Evolutionary conservation across 116 monocot genomes (phyloP).

Genomic region (Phalaenopsis hybrid): DNA sequence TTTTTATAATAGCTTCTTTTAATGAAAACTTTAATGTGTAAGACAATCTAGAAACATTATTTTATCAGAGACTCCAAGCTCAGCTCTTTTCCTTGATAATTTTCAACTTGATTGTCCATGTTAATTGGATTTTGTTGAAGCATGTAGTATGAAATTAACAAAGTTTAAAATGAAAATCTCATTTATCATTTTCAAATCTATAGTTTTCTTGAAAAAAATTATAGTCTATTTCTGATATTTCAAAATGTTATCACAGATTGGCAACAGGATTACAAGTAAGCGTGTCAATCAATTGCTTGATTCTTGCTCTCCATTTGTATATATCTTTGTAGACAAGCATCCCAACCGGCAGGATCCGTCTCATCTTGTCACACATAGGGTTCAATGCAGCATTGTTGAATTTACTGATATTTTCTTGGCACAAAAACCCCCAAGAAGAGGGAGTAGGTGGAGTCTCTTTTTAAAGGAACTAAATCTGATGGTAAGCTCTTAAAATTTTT

Average conservation of each 20-base stretch:
- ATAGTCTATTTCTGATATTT: not conserved
- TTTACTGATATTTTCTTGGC: constrained; percentile 49
- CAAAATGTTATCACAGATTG: constrained; percentile 48
- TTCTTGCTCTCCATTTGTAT: constrained; percentile 35
- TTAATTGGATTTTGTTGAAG: not conserved
- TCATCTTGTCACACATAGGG: constrained; percentile 76
- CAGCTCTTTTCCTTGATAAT: no score
- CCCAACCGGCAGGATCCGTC: constrained; percentile 90
- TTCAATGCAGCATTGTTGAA: constrained; percentile 58
- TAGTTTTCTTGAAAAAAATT: not conserved
- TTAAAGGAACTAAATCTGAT: constrained; percentile 47
- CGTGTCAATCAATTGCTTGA: constrained; percentile 66
- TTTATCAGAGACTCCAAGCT: no score
- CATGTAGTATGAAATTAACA: not conserved
- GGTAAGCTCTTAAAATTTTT: constrained; percentile 28
- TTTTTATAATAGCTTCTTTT: no score
- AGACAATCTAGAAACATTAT: no score
- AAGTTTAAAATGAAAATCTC: not conserved
- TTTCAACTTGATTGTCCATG: not conserved
- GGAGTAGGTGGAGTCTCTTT: constrained; percentile 40
- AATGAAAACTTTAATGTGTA: no score
- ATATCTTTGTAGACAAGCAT: constrained; percentile 80
- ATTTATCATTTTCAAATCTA: not conserved
- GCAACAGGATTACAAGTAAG: constrained; percentile 85
- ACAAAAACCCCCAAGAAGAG: constrained; percentile 30